Evolutionary conservation across 2,329 filamentous ascomycete genomes (phyloP), one percentile per base, ranked within the genome.

Genomic region (Fusarium sp.): DNA sequence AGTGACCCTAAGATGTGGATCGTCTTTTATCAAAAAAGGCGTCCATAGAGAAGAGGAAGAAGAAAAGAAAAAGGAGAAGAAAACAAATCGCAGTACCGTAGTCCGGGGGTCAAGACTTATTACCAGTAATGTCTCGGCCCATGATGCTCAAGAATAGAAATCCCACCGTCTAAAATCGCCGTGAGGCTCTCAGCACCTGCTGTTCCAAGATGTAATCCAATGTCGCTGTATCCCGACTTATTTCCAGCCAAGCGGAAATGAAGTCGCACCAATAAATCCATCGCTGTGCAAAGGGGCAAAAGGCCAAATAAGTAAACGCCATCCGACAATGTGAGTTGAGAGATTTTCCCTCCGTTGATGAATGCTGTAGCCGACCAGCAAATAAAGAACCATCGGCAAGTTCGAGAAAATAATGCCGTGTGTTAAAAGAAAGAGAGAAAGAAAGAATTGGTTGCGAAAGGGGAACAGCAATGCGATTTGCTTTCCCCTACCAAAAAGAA

Each of bases 141-240:
- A 50, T 59, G 41, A 60, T 54, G 45, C 69, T 39, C 50, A 57
- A 61, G 38, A 71, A 56, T 32, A 34, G 62, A 70, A 67, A 41
- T 38, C 24, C 60, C 59, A 48, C 50, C 72, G 47, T 70, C 62
- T 56, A 76, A 69, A 69, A 64, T 44, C 60, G 79, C 79, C 79
- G 79, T 55, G 78, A 77, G 77, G 79, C 79, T 70, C 62, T 75
- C 76, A 72, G 70, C 66, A 62, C 68, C 66, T 66, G 68, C 71
- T 74, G 62, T 73, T 55, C 63, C 65, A 76, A 75, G 75, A 75
- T 78, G 65, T 77, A 79, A 73, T 58, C 67, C 63, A 61, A 50
- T 73, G 57, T 52, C 61, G 65, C 54, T 68, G 48, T 65, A 69
- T 61, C 58, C 54, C 50, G 54, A 42, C 65, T 72, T 75, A 57